These are phyloP conservation scores for Ophiostoma angusticollis DNA, from an alignment of 2,329 filamentous ascomycete genomes.

Conservation along the genomic window DNA sequence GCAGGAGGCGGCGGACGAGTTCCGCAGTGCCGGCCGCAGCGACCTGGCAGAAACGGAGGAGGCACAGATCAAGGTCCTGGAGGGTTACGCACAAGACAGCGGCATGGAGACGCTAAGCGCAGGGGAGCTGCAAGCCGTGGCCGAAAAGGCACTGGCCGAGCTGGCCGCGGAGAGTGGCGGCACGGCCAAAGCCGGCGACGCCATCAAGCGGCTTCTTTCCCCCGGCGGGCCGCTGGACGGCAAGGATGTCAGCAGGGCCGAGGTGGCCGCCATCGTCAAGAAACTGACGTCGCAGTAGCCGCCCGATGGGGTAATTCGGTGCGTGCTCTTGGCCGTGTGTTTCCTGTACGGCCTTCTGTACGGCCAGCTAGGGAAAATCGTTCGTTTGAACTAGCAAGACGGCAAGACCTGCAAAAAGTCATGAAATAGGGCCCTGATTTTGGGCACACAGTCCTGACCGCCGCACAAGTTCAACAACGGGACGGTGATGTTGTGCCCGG, in stretches of 20 bases:
- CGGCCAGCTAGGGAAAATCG: no score
- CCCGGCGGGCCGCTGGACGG: conserved; percentile 43
- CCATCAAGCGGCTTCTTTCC: conserved; percentile 48
- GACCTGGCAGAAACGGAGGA: conserved; percentile 63
- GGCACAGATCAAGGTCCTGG: conserved; percentile 49
- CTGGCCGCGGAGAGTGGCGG: conserved; percentile 27
- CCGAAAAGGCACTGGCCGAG: conserved; percentile 38
- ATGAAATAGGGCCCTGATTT: no score
- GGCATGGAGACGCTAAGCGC: conserved; percentile 45
- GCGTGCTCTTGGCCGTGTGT: no score
- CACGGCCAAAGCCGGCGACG: conserved; percentile 36
- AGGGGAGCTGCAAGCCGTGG: conserved; percentile 43
- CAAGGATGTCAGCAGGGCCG: conserved; percentile 49
- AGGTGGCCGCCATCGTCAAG: conserved; percentile 50
- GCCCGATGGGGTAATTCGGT: no score
- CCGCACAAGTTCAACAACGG: no score
- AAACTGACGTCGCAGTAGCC: conserved; percentile 22
- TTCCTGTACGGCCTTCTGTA: background rate
- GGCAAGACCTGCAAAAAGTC: background rate
- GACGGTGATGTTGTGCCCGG: no score
- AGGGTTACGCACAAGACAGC: conserved; percentile 49
- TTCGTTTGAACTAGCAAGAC: background rate
- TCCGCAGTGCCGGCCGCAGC: conserved; percentile 46
- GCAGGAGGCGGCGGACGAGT: conserved; percentile 49
- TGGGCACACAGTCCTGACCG: no score